Percentiles rank a stretch among this genome's conserved stretches.
These are phyloP conservation scores for Evernia prunastri DNA, from an alignment of 495 filamentous ascomycete species.

Conservation along the genomic window DNA sequence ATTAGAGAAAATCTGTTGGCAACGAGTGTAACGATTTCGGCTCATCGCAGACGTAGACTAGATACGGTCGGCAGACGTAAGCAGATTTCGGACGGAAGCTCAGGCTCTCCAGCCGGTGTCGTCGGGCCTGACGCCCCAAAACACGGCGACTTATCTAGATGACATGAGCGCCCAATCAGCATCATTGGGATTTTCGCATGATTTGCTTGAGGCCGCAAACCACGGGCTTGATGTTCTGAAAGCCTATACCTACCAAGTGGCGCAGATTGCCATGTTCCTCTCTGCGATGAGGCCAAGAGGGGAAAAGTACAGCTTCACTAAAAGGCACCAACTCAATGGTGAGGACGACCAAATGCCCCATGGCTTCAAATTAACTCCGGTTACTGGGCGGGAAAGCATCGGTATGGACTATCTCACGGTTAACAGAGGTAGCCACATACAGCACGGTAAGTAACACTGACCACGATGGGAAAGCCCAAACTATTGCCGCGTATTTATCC, in stretches of 20 bases:
- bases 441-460: not conserved
- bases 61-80: not conserved
- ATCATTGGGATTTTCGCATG: not conserved
- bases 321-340: too few relatives aligned
- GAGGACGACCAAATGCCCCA: not conserved
- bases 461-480: slow-evolving; percentile 45
- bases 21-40: too few relatives aligned
- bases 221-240: slow-evolving; percentile 1
- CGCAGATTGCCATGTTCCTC: slow-evolving; percentile 65
- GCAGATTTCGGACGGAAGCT: not conserved
- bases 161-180: not conserved
- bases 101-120: not conserved
- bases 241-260: not conserved
- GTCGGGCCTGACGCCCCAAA: not conserved
- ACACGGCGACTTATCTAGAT: not conserved
- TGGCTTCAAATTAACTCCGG: slow-evolving; percentile 42
- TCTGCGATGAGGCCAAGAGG: slow-evolving; percentile 77
- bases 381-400: slow-evolving; percentile 63
- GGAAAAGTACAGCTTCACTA: slow-evolving; percentile 48
- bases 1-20: not conserved
- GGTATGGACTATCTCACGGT: slow-evolving; percentile 82
- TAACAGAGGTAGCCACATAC: slow-evolving; percentile 21
- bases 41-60: not conserved
- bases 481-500: slow-evolving; percentile 71
- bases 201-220: not conserved